A percentile compares a stretch with the other conserved stretches of the same genome.
Conservation (phyloP, 2,329 filamentous ascomycete genomes). For the Raffaelea arxii region DNA sequence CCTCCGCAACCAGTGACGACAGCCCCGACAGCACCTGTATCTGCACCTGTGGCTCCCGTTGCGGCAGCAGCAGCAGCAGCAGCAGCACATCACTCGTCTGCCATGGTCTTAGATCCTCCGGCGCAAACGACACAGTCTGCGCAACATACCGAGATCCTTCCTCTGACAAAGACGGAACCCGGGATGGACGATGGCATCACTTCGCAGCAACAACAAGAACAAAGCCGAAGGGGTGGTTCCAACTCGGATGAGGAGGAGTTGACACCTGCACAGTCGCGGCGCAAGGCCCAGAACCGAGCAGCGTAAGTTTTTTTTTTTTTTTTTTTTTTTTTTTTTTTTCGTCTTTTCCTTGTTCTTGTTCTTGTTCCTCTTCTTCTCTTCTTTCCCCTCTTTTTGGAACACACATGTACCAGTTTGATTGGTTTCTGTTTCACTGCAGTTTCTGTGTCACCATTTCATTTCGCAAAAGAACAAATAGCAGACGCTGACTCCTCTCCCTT, state of each 20-base stretch:
- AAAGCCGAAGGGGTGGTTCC: conserved; percentile 27
- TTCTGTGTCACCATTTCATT: neutral
- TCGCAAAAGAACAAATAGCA: neutral
- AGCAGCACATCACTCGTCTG: neutral
- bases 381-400: too few relatives aligned
- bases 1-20: conserved; percentile 18
- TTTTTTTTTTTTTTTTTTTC: neutral
- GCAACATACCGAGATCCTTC: conserved; percentile 19
- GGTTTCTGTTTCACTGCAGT: neutral
- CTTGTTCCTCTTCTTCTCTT: neutral
- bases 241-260: conserved; percentile 47
- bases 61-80: conserved; percentile 16
- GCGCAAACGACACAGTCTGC: too few relatives aligned
- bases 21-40: conserved; percentile 12
- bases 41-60: neutral
- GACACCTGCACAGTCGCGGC: conserved; percentile 47
- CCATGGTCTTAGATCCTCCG: conserved; percentile 11
- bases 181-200: conserved; percentile 22
- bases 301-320: conserved; percentile 36
- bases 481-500: neutral
- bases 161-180: conserved; percentile 29
- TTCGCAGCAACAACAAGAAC: conserved; percentile 14
- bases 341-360: neutral
- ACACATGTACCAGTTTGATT: too few relatives aligned
- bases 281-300: conserved; percentile 52